A percentile compares a stretch with the other conserved stretches of the same genome.
Conservation (phyloP, 106 monocot species). For the Acorus gramineus region DNA sequence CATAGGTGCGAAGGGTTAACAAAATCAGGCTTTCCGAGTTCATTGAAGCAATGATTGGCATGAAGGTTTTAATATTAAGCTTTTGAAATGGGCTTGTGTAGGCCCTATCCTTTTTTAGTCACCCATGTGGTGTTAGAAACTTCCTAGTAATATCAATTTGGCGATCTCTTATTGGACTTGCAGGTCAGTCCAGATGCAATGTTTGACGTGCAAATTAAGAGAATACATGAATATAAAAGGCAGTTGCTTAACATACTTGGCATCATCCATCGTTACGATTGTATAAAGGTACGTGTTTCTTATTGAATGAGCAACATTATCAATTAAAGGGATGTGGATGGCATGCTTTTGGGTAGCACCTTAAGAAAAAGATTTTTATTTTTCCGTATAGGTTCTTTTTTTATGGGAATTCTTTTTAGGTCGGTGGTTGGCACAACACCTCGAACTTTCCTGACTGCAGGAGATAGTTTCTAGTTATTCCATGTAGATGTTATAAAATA, state of each 20-base stretch:
- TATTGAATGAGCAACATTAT: background rate
- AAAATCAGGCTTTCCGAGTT: slow-evolving; percentile 38
- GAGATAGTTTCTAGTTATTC: no score
- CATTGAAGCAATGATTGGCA: slow-evolving; percentile 26
- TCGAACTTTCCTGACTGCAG: no score
- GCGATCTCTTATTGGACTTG: background rate
- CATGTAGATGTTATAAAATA: no score
- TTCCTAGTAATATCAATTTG: background rate
- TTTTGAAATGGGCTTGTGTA: background rate
- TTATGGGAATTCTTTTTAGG: background rate
- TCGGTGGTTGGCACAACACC: no score
- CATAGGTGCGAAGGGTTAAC: slow-evolving; percentile 20
- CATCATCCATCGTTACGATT: slow-evolving; percentile 32
- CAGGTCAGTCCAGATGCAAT: slow-evolving; percentile 43
- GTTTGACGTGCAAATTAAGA: slow-evolving; percentile 39
- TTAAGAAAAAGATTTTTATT: background rate
- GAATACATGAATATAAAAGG: slow-evolving; percentile 39
- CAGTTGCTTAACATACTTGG: slow-evolving; percentile 34
- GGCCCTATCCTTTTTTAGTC: no score
- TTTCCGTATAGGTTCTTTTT: slow-evolving; percentile 1
- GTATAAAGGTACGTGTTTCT: slow-evolving; percentile 25
- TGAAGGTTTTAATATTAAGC: slow-evolving; percentile 16
- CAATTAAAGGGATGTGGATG: no score
- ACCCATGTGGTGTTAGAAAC: no score
- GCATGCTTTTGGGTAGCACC: background rate